Base-by-base conservation (phyloP, 2,329 filamentous ascomycete species). In the Aspergillus bombycis region DNA sequence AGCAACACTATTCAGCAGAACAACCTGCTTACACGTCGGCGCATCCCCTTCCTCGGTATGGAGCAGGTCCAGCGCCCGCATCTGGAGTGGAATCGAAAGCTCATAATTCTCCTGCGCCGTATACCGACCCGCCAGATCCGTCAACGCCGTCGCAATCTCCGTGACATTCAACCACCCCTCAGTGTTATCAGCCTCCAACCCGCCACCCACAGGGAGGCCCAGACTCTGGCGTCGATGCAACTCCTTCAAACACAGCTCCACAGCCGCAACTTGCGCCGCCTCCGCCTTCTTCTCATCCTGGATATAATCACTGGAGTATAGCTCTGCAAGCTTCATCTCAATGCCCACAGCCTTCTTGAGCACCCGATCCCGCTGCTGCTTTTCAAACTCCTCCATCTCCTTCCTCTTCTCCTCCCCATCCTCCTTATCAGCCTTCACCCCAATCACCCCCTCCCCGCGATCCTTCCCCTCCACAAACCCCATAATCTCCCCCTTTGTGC, bases 11-110 rank as follows among this genome's bases (percentile, higher is more conserved):
- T 96, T 74, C 38, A 81, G 67, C 16, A 97, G 82, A 16, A 94
- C 84, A 32, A 92, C 90, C 57, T 90, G 88, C 75, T 96, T 93
- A 75, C 94, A 97, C 34, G 82, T 85, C 28, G 81, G 82, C 1
- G 80, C 79, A 3, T 69, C 65, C 30, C 74, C 74, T 56, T 81
- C 77, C 6, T 75, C 75, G 28, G 69, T 68, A 11, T 87, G 84
- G 75, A 87, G 89, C 53, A 95, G 79, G 21, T 89, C 85, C 38
- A 97, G 83, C 7, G 94, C 92, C 73, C 96, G 93, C 71, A 97
- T 87, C 75, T 94, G 96, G 34, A 97, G 83, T 4, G 94, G 93
- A 26, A 94, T 86, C 7, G 94, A 91, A 2, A 97, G 88, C 69
- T 94, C 91, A 72, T 93, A 90, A 70, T 91, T 88, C 52, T 89